Evolutionary conservation across 1,139 yeast genomes (phyloP).

Genomic region (Candida sojae): DNA sequence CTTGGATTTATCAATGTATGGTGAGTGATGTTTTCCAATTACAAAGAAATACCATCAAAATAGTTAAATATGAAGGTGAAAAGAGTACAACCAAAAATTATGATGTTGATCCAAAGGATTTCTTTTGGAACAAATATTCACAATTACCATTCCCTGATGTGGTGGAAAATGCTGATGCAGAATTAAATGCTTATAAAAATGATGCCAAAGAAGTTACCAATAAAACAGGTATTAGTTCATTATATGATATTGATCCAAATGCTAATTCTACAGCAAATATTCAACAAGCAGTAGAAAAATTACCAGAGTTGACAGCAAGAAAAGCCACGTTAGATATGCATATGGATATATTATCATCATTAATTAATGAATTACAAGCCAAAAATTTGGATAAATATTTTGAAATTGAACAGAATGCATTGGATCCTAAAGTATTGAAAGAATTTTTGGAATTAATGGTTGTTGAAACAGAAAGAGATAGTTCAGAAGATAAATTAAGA

Average conservation of each 20-base stretch:
- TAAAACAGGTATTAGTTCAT: conserved; percentile 69
- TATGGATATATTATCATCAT: conserved; percentile 89
- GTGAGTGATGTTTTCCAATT: conserved; percentile 88
- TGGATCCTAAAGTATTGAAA: conserved; percentile 59
- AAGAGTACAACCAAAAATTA: conserved; percentile 51
- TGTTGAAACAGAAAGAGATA: conserved; percentile 51
- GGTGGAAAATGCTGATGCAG: conserved; percentile 90
- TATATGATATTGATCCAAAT: conserved; percentile 73
- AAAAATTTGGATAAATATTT: conserved; percentile 87
- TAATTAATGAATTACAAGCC: conserved; percentile 80
- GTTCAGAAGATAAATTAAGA: conserved; percentile 78
- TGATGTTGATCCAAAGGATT: conserved; percentile 90
- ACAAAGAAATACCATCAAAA: conserved; percentile 66
- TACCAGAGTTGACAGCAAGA: conserved; percentile 89
- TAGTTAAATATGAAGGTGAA: conserved; percentile 39
- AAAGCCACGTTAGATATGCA: conserved; percentile 92
- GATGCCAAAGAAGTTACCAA: conserved; percentile 87
- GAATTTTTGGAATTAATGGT: conserved; percentile 61
- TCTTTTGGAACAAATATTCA: conserved; percentile 85
- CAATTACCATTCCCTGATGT: conserved; percentile 96
- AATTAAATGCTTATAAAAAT: conserved; percentile 74
- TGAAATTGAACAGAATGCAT: conserved; percentile 83
- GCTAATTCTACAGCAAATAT: conserved; percentile 69
- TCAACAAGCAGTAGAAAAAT: conserved; percentile 85
- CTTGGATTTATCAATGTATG: conserved; percentile 97